phyloP scores from a whole-genome alignment of 2,329 filamentous ascomycete genomes.

The Gaeumannomyces tritici region DNA sequence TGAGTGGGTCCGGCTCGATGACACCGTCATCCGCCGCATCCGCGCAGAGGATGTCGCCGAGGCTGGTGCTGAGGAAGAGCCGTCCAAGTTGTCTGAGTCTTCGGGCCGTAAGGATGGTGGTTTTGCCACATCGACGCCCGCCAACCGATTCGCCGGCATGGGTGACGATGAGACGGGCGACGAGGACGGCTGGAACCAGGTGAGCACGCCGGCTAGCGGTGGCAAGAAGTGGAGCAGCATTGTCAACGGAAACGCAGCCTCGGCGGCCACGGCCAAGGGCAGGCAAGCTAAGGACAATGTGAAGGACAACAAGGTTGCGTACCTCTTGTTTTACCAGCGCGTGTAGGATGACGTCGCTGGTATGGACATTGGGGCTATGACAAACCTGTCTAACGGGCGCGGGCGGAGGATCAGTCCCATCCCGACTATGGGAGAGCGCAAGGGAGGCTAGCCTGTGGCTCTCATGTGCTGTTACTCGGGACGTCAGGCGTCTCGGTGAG shows the following conservation, averaged over 20 bases:
- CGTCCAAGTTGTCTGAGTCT: slow-evolving; percentile 45
- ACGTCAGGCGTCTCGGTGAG: neutral
- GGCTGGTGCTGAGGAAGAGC: slow-evolving; percentile 70
- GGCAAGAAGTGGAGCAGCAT: slow-evolving; percentile 66
- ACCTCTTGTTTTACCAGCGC: slow-evolving; percentile 89
- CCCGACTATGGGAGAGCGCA: neutral
- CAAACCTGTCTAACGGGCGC: neutral
- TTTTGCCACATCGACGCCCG: slow-evolving; percentile 25
- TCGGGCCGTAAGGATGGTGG: slow-evolving; percentile 48
- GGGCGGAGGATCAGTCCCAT: neutral
- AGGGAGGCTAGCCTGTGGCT: neutral
- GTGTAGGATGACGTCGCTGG: slow-evolving; percentile 31
- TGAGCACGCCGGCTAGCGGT: slow-evolving; percentile 51
- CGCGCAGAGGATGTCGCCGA: slow-evolving; percentile 83
- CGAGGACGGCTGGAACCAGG: slow-evolving; percentile 70
- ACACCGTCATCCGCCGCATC: slow-evolving; percentile 80
- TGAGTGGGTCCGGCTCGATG: slow-evolving; percentile 94
- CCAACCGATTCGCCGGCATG: slow-evolving; percentile 67
- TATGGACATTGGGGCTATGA: neutral
- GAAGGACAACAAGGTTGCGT: slow-evolving; percentile 94
- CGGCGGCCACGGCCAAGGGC: slow-evolving; percentile 40
- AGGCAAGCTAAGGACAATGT: slow-evolving; percentile 53
- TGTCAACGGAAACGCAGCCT: slow-evolving; percentile 51
- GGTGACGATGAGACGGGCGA: slow-evolving; percentile 59
- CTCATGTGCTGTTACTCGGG: neutral